These are phyloP conservation scores for Brassica nigra DNA, from an alignment of 345 rosid genomes.

Conservation along the genomic window DNA sequence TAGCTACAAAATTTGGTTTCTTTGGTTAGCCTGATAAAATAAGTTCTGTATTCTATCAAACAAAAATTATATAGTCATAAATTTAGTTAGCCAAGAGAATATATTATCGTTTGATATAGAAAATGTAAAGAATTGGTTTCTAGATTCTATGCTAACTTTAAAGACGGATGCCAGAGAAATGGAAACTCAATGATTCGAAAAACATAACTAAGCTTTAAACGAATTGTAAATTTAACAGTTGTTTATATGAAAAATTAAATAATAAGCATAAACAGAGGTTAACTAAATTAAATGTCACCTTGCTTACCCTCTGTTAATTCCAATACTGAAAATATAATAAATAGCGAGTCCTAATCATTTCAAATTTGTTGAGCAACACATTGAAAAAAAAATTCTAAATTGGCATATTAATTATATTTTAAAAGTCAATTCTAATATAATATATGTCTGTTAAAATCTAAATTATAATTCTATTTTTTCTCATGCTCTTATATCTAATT, in stretches of 20 bases:
- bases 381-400: no score
- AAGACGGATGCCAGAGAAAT: not conserved
- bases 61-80: not conserved
- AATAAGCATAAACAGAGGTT: not conserved
- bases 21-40: not conserved
- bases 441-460: no score
- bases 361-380: not conserved
- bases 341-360: not conserved
- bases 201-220: not conserved
- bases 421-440: not conserved
- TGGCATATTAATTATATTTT: not conserved
- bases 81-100: not conserved
- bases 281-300: not conserved
- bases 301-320: not conserved
- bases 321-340: not conserved
- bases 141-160: not conserved
- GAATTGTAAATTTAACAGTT: not conserved
- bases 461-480: no score
- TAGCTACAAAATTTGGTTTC: not conserved
- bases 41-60: not conserved
- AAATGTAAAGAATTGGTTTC: not conserved
- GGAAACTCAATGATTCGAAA: not conserved
- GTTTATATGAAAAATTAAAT: no score
- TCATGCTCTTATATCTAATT: no score
- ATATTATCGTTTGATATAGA: not conserved